phyloP scores from a whole-genome alignment of 805 yeast species.

The Metschnikowia gelsemii region DNA sequence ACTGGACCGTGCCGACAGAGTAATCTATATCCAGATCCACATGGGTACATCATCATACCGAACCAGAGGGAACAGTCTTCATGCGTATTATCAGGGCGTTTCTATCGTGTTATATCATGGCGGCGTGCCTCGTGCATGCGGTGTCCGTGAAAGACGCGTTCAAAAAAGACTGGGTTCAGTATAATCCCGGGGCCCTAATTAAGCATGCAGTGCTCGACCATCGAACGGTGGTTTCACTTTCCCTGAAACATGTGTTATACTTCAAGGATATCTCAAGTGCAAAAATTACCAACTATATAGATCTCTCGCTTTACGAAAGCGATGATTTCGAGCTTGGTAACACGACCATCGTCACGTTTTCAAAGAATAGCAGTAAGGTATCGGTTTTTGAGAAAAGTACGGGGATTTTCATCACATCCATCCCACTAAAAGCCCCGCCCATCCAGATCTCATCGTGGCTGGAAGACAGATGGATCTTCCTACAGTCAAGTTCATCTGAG shows the following conservation, averaged over 20 bases:
- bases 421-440: conserved; percentile 8
- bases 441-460: conserved; percentile 1
- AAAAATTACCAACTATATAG: conserved; percentile 29
- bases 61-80: background rate
- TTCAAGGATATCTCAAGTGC: conserved; percentile 25
- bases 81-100: background rate
- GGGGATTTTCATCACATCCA: conserved; percentile 14
- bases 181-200: conserved; percentile 42
- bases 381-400: conserved; percentile 13
- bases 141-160: conserved; percentile 45
- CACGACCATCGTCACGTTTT: conserved; percentile 12
- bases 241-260: conserved; percentile 25
- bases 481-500: conserved; percentile 1
- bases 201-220: conserved; percentile 17
- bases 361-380: conserved; percentile 6
- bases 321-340: conserved; percentile 12
- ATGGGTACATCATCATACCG: background rate
- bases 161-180: conserved; percentile 53
- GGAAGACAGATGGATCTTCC: conserved; percentile 8
- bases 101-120: conserved; percentile 1
- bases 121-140: conserved; percentile 1
- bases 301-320: conserved; percentile 19
- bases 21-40: too few species aligned
- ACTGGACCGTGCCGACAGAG: too few species aligned
- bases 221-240: conserved; percentile 23